Evolutionary conservation across 83 land plant genomes (phyloP), one percentile per base, ranked within the genome.

Genomic region (Picea abies): DNA sequence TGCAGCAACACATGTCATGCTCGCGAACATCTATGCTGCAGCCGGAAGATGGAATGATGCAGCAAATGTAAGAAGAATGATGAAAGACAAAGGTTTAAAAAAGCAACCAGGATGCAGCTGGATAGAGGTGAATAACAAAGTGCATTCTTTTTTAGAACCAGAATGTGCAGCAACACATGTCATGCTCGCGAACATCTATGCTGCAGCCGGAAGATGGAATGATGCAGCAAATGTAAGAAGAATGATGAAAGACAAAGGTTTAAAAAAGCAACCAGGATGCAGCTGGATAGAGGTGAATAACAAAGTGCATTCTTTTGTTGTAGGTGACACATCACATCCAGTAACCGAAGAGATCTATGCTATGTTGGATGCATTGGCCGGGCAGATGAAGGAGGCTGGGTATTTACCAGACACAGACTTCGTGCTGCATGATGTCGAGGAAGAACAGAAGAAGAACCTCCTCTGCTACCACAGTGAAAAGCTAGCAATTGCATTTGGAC

Each of bases 201-300:
- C 26, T n/a, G 68, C 68, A 2, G 68, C 11, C 2, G 68, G 26
- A n/a, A 65, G 68, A 65, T 65, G 68, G 68, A 65, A 23, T 65
- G 68, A 65, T 65, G 68, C 68, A 65, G 68, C 22, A 10, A 65
- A 20, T n/a, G 68, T 65, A 2, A 65, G 68, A 65, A 65, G 2
- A 65, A n/a, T 23, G 22, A 65, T 65, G 68, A 65, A 23, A 23
- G 68, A 65, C 25, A 65, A 65, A 23, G 26, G 68, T 6, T 65
- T 65, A 23, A 23, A 20, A 65, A 65, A 65, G 26, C 10, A 65
- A 65, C 68, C 68, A 65, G 68, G 68, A 6, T n/a, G 68, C 22
- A 65, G 68, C 68, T 65, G 68, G 68, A 65, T 65, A n/a, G 68
- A n/a, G 68, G 68, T 65, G 22, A 65, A 65, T 65, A 65, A 65